Base-by-base conservation (phyloP, 331 rosid genomes). In the Malus hybrid region DNA sequence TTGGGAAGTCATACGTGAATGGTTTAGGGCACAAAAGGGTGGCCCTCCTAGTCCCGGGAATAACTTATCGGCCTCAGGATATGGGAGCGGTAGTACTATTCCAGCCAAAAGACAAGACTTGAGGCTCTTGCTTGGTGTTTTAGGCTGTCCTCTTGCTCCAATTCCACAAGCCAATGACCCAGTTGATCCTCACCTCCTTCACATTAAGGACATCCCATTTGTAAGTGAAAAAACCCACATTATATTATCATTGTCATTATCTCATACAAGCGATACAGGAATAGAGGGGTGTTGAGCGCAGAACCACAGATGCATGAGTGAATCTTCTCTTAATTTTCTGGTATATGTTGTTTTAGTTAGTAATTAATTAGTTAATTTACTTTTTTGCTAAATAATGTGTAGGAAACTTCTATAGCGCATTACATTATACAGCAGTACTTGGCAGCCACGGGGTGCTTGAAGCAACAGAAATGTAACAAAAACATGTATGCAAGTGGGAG, bases 91-190 rank as follows among this genome's bases (percentile, higher is more conserved):
- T 61, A 36, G 50, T 28, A 80, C 81, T 29, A 68, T 87, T 56
- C 93, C 84, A 26, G 89, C 98, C 69, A 93, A 88, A 68, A 81
- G 84, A 19, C 94, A 88, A 68, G 96, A 93, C 66, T 86, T 91
- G 77, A 86, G 88, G 89, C 83, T 93, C 4, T 83, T 93, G 88
- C 98, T 93, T 71, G 97, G 97, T 46, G 98, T 93, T 50, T 75
- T 93, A 53, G 98, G 93, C 1, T 93, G 98, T 66, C 98, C 98
- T 4, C 84, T 93, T 57, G 98, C 98, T 15, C 98, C 97, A 50
- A 88, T 93, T 73, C 97, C 97, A 6, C 88, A 88, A 4, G 83
- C 73, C 44, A 79, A 73, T 64, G 84, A 89, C 42, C 84, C 93
- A 6, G 5, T 76, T 7, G 78, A 82, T 30, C 72, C 55, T 24